Evolutionary conservation across 208 protist genomes (phyloP).

Genomic region (Jaenimonas drosophilae): DNA sequence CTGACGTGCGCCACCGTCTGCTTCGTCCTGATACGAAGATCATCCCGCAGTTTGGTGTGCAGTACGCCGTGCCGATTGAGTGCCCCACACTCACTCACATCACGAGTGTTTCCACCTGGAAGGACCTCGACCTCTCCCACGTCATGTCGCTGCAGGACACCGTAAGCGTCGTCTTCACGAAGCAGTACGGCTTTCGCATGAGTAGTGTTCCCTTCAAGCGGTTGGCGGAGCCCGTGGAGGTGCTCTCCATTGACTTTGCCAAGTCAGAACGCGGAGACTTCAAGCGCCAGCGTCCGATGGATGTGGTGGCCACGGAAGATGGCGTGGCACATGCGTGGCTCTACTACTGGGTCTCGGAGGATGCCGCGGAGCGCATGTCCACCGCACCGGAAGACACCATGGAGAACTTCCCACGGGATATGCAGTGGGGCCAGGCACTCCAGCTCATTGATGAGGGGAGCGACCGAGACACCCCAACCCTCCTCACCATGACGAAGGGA

Average conservation of each 20-base stretch:
- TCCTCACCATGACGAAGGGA: conserved; percentile 29
- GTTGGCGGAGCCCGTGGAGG: conserved; percentile 54
- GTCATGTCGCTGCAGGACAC: conserved; percentile 88
- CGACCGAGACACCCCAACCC: conserved; percentile 29
- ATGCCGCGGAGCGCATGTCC: conserved; percentile 43
- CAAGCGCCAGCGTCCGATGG: conserved; percentile 15
- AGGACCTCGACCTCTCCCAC: conserved; percentile 66
- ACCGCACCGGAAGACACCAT: conserved; percentile 75
- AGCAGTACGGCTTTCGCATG: conserved; percentile 91
- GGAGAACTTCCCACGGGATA: conserved; percentile 88
- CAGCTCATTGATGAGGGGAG: conserved; percentile 74
- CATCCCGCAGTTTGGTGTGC: conserved; percentile 69
- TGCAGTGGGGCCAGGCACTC: conserved; percentile 92
- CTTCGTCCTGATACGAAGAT: conserved; percentile 58
- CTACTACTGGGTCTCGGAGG: conserved; percentile 63
- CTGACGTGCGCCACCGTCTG: conserved; percentile 66
- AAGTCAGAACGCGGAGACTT: conserved; percentile 19
- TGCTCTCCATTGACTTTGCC: conserved; percentile 83
- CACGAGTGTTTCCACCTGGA: conserved; percentile 70
- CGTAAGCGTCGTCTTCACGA: conserved; percentile 86
- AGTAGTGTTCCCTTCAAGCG: conserved; percentile 63
- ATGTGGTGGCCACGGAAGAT: conserved; percentile 34
- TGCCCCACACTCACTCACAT: conserved; percentile 63
- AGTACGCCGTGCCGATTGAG: conserved; percentile 89
- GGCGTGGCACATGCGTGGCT: conserved; percentile 82